Percentiles rank a stretch among this genome's conserved stretches.
These are phyloP conservation scores for Thraustochytrium sp. DNA, from an alignment of 352 stramenopile species.

Conservation along the genomic window DNA sequence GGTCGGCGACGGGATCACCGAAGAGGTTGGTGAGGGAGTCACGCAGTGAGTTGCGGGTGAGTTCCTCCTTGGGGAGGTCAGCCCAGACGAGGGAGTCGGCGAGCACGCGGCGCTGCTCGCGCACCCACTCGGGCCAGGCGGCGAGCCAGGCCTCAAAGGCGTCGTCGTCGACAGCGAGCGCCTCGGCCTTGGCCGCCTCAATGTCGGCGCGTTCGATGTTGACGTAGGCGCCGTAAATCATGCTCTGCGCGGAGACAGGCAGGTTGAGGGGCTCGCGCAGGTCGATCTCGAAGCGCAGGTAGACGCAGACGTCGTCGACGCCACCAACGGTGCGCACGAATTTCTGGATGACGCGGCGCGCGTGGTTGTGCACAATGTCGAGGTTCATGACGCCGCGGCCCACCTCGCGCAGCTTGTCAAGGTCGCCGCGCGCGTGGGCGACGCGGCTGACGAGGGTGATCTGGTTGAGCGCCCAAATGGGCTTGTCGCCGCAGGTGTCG, in stretches of 20 bases:
- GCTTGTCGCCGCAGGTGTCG: slow-evolving; percentile 32
- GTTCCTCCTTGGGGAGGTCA: neutral
- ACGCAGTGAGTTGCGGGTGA: neutral
- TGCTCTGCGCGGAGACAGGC: neutral
- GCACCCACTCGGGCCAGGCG: slow-evolving; percentile 15
- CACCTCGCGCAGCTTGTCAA: neutral
- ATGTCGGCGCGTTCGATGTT: neutral
- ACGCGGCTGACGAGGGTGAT: slow-evolving; percentile 8
- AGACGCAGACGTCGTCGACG: slow-evolving; percentile 30
- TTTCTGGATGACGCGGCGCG: neutral
- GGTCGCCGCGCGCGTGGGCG: neutral
- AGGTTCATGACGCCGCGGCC: slow-evolving; percentile 22
- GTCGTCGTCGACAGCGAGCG: neutral
- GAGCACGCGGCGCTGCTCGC: neutral
- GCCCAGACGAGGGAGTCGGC: neutral
- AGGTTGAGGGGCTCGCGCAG: slow-evolving; percentile 18
- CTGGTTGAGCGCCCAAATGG: slow-evolving; percentile 41
- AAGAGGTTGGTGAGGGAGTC: slow-evolving; percentile 3
- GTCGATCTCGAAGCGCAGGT: slow-evolving; percentile 29
- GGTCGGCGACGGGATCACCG: neutral
- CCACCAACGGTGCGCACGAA: neutral
- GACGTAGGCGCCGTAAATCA: slow-evolving; percentile 14
- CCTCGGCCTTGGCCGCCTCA: neutral
- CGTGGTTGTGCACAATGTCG: slow-evolving; percentile 34
- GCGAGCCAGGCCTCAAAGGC: slow-evolving; percentile 9